phyloP scores from a whole-genome alignment of 371 early-diverging fungal species.

The Actinomortierella wolfii region DNA sequence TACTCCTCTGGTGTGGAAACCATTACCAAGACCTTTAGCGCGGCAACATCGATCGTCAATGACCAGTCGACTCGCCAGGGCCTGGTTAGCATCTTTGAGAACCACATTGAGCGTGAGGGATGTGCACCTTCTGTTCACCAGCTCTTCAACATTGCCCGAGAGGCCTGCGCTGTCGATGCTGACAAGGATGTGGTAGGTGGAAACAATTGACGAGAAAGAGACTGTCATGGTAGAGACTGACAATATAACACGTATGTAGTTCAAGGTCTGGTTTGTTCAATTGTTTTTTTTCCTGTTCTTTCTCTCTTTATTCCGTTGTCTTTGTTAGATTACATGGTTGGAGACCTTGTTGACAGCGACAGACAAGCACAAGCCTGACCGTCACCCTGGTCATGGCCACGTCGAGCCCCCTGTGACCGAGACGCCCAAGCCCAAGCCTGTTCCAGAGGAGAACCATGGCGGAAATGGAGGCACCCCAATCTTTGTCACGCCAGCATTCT shows the following conservation, averaged over 20 bases:
- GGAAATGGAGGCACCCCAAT: slow-evolving; percentile 21
- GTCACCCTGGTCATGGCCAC: slow-evolving; percentile 11
- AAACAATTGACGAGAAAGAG: slow-evolving; percentile 12
- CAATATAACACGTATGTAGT: slow-evolving; percentile 5
- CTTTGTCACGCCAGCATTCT: slow-evolving; percentile 60
- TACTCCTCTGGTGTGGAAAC: too few species aligned
- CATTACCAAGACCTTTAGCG: slow-evolving; percentile 33
- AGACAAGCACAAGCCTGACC: slow-evolving; percentile 17
- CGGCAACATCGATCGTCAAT: slow-evolving; percentile 40
- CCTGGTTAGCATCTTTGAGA: slow-evolving; percentile 28
- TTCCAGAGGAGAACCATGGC: slow-evolving; percentile 11
- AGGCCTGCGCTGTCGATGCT: slow-evolving; percentile 49
- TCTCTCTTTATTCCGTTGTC: background rate
- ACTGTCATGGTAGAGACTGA: too few species aligned
- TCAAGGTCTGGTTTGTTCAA: slow-evolving; percentile 5
- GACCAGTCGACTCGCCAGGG: slow-evolving; percentile 39
- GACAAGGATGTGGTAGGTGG: slow-evolving; percentile 49
- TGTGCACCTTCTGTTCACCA: slow-evolving; percentile 38
- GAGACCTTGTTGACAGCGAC: slow-evolving; percentile 28
- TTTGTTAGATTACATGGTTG: slow-evolving; percentile 45
- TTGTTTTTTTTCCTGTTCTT: background rate
- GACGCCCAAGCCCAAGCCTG: slow-evolving; percentile 1
- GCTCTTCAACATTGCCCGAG: slow-evolving; percentile 47
- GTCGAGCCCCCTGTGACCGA: background rate
- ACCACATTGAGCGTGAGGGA: slow-evolving; percentile 25